Conservation (phyloP, 148 eudicot genomes). For the Vaccinium vitisidaea region DNA sequence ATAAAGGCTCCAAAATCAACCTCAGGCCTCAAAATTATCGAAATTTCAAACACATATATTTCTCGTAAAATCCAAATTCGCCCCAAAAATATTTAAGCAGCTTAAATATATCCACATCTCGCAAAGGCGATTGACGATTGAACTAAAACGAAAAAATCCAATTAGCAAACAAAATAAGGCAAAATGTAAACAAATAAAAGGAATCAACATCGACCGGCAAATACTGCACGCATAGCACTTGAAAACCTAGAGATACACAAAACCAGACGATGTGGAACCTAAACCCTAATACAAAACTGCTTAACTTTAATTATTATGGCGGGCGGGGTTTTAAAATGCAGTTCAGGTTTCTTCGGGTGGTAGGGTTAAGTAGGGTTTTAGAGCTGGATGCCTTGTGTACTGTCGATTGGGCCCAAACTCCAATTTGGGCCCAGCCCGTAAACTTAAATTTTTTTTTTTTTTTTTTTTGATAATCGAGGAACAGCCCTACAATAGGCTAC, state of each 20-base stretch:
- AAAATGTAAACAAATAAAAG: neutral
- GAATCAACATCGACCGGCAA: neutral
- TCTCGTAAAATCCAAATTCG: no score
- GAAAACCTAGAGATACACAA: neutral
- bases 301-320: no score
- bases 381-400: neutral
- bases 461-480: no score
- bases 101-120: neutral
- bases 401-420: neutral
- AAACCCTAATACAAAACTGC: no score
- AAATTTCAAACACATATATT: no score
- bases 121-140: neutral
- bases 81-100: no score
- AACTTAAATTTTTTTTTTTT: no score
- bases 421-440: neutral
- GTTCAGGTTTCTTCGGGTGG: neutral
- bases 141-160: neutral
- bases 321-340: no score
- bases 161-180: neutral
- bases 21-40: no score
- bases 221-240: neutral
- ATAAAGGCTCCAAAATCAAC: neutral
- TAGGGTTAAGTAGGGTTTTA: neutral
- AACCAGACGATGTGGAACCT: no score
- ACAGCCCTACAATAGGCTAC: no score